A percentile compares a stretch with the other conserved stretches of the same genome.
Conservation (phyloP, 176 grass and related monocot genomes). For the Panicum miliaceum region DNA sequence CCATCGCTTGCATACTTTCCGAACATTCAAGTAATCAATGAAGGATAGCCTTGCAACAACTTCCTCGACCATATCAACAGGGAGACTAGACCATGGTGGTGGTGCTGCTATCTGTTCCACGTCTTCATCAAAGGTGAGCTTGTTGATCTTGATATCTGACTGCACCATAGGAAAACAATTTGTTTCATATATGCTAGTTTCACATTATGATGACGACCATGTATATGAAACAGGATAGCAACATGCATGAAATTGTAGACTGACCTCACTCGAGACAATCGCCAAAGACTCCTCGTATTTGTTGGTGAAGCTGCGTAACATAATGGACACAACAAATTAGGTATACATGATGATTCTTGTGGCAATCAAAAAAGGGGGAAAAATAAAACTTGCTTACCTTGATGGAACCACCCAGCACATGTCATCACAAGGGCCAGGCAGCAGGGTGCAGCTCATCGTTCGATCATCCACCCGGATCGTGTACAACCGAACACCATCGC, state of each 20-base stretch:
- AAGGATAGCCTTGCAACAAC: conserved; percentile 16
- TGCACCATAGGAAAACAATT: neutral
- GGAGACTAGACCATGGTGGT: conserved; percentile 10
- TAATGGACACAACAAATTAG: neutral
- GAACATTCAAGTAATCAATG: conserved; percentile 10
- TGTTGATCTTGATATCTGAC: neutral
- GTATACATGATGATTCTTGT: neutral
- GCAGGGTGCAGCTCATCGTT: neutral
- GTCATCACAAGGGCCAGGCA: neutral
- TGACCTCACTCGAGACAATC: neutral
- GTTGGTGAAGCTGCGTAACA: neutral
- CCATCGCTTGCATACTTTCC: conserved; percentile 35
- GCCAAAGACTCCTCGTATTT: neutral
- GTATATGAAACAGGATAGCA: neutral
- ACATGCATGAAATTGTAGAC: neutral
- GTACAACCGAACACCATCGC: conserved; percentile 6
- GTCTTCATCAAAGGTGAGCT: neutral
- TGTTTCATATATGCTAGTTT: neutral
- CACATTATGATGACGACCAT: neutral
- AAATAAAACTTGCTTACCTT: neutral
- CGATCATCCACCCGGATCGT: conserved; percentile 22
- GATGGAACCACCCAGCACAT: neutral
- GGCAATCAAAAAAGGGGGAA: neutral
- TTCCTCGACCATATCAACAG: conserved; percentile 25
- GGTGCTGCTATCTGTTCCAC: neutral